phyloP scores from a whole-genome alignment of 2,329 filamentous ascomycete genomes.

The Colletotrichum sp. region DNA sequence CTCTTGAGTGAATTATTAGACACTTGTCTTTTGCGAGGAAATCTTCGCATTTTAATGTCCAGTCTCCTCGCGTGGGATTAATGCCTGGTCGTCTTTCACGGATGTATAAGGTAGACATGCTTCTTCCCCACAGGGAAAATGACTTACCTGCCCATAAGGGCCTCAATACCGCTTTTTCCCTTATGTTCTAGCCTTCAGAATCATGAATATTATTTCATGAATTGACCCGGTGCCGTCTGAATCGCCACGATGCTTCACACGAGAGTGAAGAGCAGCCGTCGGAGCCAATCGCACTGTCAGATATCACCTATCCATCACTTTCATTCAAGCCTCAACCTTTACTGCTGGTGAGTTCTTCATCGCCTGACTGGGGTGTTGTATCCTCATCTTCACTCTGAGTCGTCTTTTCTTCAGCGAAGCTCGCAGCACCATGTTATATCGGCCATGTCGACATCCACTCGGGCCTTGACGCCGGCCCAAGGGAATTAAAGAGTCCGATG shows the following conservation, averaged over 20 bases:
- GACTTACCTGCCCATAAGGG: not conserved
- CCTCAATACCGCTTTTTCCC: not conserved
- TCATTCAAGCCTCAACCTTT: not conserved
- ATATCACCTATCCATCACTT: not conserved
- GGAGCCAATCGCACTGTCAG: not conserved
- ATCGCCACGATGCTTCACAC: not conserved
- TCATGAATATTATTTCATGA: fast-evolving
- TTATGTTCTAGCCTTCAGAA: not conserved
- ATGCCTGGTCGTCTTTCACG: not conserved
- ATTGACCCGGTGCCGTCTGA: not conserved
- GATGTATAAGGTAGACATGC: not conserved
- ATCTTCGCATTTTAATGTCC: not conserved
- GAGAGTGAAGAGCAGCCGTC: not conserved
- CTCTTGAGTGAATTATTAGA: not conserved
- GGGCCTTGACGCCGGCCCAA: not conserved
- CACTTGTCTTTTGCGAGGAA: not conserved
- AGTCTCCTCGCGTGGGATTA: fast-evolving
- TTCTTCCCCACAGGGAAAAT: not conserved
- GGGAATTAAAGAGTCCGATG: not conserved
- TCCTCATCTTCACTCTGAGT: fast-evolving
- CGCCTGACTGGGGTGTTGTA: fast-evolving
- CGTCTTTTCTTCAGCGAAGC: not conserved
- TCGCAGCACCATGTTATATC: not conserved
- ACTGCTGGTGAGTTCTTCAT: not conserved
- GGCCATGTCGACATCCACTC: not conserved